Percentiles rank a stretch among this genome's conserved stretches.
These are phyloP conservation scores for Fusarium udum DNA, from an alignment of 2,329 filamentous ascomycete species.

Conservation along the genomic window DNA sequence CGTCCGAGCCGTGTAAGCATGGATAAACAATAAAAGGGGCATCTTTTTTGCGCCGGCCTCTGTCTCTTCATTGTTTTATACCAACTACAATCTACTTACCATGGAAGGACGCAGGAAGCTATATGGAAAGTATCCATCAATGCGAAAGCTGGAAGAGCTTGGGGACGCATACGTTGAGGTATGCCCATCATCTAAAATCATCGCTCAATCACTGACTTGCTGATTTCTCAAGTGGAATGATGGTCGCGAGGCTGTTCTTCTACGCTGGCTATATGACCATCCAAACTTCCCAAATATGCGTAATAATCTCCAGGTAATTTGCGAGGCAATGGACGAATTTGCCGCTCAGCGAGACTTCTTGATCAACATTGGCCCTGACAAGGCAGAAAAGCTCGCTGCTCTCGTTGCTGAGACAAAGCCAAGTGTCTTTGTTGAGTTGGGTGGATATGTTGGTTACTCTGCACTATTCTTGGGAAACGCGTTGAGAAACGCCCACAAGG, in stretches of 20 bases:
- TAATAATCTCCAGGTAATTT: neutral
- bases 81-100: accelerated
- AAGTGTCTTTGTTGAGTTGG: neutral
- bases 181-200: neutral
- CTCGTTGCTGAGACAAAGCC: neutral
- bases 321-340: neutral
- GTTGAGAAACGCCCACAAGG: neutral
- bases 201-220: too few relatives aligned
- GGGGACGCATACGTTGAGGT: neutral
- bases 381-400: neutral
- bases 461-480: neutral
- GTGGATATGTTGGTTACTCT: neutral
- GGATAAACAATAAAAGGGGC: neutral
- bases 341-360: neutral
- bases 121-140: neutral
- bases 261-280: neutral
- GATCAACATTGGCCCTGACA: neutral
- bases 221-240: neutral
- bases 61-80: neutral
- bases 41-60: neutral
- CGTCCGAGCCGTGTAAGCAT: neutral
- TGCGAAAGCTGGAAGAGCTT: neutral
- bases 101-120: neutral
- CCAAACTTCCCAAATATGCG: neutral
- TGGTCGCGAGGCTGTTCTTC: neutral